Evolutionary conservation across 176 grass and related monocot species (phyloP), one percentile per base, ranked within the genome.

Genomic region (Miscanthus lutarioriparius): DNA sequence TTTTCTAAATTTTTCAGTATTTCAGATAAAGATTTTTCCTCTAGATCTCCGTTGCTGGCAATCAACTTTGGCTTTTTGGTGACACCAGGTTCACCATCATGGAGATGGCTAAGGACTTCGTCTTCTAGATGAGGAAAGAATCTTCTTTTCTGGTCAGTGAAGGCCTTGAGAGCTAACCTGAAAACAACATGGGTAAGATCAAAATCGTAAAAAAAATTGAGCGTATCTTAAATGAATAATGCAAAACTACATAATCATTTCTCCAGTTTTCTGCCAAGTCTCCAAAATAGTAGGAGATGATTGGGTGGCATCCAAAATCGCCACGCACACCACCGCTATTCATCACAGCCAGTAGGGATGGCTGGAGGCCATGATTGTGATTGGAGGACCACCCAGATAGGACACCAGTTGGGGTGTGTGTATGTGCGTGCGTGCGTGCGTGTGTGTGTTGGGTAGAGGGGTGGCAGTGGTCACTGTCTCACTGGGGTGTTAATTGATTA

Each of bases 101-200:
- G 84, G 23, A 64, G 64, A 88, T 85, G 85, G 59, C 59, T 82
- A 49, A 88, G 73, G 74, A 79, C 77, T 82, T 97, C 95, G 76
- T 97, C 95, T 90, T 93, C 95, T 63, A 97, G 86, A 53, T 95
- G 95, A 89, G 93, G 93, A 75, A 99, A 99, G 64, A 96, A 99
- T 73, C 88, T 89, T 84, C 88, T 92, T 78, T 99, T 99, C 86
- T 96, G 97, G 65, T 99, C 91, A 69, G 86, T 99, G 81, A 99
- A 99, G 82, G 97, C 97, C 75, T 96, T 99, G 38, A 99, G 86
- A 81, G 93, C 91, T 87, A 99, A 92, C 89, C 97, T 99, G 86
- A 70, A 89, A 95, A 89, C 70, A 70, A 39, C 25, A 70, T 28
- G 33, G 37, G 39, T 70, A 35, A 71, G 25, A 51, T 64, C 38